phyloP scores from a whole-genome alignment of 169 alveolate genomes.

The Theileria equi region DNA sequence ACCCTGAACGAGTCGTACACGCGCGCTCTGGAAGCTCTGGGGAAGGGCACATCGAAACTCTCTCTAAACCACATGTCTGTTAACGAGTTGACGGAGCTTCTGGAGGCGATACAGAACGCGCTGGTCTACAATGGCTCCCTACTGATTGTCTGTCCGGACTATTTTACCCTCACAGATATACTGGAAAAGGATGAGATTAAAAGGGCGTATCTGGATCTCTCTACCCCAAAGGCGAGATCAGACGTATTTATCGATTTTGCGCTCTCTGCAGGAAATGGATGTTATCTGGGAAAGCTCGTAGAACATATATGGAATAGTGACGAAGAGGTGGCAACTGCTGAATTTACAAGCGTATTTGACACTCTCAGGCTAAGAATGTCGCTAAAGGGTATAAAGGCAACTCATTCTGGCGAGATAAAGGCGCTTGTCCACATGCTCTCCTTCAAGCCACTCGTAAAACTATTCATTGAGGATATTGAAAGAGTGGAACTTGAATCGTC shows the following conservation, averaged over 20 bases:
- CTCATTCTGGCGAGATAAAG: not conserved
- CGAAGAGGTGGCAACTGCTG: slow-evolving; percentile 16
- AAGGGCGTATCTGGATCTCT: slow-evolving; percentile 20
- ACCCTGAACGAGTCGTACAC: slow-evolving; percentile 32
- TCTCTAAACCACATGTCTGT: not conserved
- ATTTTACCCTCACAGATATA: slow-evolving; percentile 29
- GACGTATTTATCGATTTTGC: slow-evolving; percentile 20
- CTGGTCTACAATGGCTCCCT: slow-evolving; percentile 30
- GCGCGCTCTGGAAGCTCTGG: not conserved
- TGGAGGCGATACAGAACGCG: not conserved
- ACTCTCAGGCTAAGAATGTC: not conserved
- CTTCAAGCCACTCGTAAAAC: slow-evolving; percentile 6
- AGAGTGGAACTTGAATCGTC: not conserved
- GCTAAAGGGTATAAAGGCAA: slow-evolving; percentile 12
- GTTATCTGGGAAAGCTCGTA: slow-evolving; percentile 13
- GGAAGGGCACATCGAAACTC: not conserved
- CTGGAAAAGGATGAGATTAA: slow-evolving; percentile 36
- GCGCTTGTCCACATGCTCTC: not conserved
- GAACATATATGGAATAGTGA: slow-evolving; percentile 40
- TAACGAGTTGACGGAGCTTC: not conserved
- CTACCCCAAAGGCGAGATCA: slow-evolving; percentile 6
- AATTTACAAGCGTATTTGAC: not conserved
- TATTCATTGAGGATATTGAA: not conserved
- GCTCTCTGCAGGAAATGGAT: slow-evolving; percentile 1
- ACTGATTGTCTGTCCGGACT: slow-evolving; percentile 36